Conservation (phyloP, 2,329 filamentous ascomycete genomes). For the Escovopsis sp. region DNA sequence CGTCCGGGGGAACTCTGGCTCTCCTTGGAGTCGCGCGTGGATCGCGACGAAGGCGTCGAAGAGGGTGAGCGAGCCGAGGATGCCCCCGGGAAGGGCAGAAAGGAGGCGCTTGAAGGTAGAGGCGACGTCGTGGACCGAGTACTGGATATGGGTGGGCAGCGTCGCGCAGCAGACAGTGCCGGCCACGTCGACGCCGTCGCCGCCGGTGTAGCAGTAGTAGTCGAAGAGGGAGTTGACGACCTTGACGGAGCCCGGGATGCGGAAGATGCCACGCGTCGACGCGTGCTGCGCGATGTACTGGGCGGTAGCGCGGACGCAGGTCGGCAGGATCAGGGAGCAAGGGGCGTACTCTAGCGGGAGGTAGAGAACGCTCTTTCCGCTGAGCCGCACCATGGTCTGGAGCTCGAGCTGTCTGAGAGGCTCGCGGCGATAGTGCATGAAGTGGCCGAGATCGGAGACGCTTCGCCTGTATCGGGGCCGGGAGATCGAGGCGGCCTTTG, state of each 20-base stretch:
- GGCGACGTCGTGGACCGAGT: conserved; percentile 48
- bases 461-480: conserved; percentile 31
- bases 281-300: conserved; percentile 46
- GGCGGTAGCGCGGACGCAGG: conserved; percentile 51
- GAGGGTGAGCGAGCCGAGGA: conserved; percentile 45
- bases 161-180: conserved; percentile 44
- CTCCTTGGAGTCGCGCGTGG: conserved; percentile 37
- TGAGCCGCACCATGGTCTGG: conserved; percentile 45
- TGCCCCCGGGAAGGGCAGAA: conserved; percentile 47
- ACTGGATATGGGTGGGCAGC: conserved; percentile 45
- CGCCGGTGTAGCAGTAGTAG: conserved; percentile 41
- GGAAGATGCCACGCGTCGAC: conserved; percentile 44
- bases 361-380: conserved; percentile 47
- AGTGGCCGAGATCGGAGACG: conserved; percentile 38
- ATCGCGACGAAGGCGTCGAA: conserved; percentile 51
- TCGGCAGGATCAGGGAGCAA: conserved; percentile 43
- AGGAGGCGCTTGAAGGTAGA: conserved; percentile 54
- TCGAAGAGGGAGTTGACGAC: conserved; percentile 45
- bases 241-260: conserved; percentile 44
- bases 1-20: conserved; percentile 35
- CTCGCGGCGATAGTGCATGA: conserved; percentile 29
- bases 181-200: conserved; percentile 34
- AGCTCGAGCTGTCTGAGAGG: conserved; percentile 36
- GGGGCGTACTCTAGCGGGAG: conserved; percentile 45
- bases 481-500: conserved; percentile 1